Conservation (phyloP, 257 asterid species). For the Rhazya stricta region DNA sequence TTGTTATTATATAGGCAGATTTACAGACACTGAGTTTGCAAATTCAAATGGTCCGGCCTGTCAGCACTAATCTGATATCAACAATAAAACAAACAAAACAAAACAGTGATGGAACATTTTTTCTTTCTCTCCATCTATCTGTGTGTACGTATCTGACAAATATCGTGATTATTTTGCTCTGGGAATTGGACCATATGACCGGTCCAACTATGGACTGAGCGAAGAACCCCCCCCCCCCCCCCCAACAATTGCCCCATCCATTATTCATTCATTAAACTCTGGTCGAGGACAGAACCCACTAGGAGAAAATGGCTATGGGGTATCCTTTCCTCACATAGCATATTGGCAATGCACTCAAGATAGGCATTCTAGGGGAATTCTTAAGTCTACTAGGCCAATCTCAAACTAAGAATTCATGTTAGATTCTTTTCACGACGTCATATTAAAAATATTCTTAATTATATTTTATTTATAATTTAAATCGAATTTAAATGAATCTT, state of each 20-base stretch:
- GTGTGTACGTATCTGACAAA: slow-evolving; percentile 44
- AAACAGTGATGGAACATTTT: slow-evolving; percentile 5
- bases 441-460: too few relatives aligned
- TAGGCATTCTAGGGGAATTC: not conserved
- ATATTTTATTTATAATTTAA: too few relatives aligned
- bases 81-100: not conserved
- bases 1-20: not conserved
- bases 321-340: not conserved
- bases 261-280: slow-evolving; percentile 10
- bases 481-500: too few relatives aligned
- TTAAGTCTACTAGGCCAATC: too few relatives aligned
- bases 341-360: not conserved
- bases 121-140: slow-evolving; percentile 17
- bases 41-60: slow-evolving; percentile 13
- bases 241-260: slow-evolving; percentile 1
- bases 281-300: not conserved
- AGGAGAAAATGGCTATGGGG: not conserved
- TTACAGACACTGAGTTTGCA: not conserved
- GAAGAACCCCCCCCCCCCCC: not conserved
- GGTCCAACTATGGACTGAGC: slow-evolving; percentile 44
- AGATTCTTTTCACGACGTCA: too few relatives aligned
- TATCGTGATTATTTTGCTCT: slow-evolving; percentile 41
- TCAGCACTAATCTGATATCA: not conserved
- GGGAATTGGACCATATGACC: slow-evolving; percentile 75
- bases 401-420: too few relatives aligned